Conservation (phyloP, 2,329 filamentous ascomycete species). For the Aspergillus brasiliensis region DNA sequence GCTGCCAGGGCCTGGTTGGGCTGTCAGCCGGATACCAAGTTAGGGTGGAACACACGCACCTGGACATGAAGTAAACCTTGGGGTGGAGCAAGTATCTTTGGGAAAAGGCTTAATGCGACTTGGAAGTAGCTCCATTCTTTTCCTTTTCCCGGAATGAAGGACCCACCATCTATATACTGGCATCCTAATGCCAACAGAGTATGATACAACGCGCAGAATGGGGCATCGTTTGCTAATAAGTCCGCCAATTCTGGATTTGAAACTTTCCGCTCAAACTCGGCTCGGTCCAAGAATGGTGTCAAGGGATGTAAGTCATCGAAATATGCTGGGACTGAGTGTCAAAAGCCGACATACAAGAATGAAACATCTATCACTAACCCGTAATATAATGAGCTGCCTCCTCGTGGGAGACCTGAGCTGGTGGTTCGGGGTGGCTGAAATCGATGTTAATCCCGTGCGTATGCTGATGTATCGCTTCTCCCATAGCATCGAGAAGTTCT, state of each 20-base stretch:
- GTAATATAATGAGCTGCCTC: neutral
- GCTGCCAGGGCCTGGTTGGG: constrained; percentile 26
- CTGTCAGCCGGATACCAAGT: neutral
- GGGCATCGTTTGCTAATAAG: neutral
- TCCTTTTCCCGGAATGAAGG: neutral
- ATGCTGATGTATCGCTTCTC: neutral
- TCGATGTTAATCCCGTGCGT: neutral
- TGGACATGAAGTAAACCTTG: constrained; percentile 5
- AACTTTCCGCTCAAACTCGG: neutral
- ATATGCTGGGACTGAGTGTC: neutral
- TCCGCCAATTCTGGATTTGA: neutral
- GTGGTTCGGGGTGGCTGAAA: neutral
- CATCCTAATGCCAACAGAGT: neutral
- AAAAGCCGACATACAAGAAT: neutral
- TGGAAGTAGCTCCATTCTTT: constrained; percentile 8
- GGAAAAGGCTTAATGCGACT: neutral
- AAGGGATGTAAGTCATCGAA: neutral
- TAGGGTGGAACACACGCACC: neutral
- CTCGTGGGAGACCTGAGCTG: neutral
- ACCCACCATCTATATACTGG: neutral
- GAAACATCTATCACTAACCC: neutral
- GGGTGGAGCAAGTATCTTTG: neutral
- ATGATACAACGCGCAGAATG: neutral
- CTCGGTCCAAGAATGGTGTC: neutral
- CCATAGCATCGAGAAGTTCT: neutral